phyloP scores from a whole-genome alignment of 352 stramenopile species.

The Phytopythium litorale region DNA sequence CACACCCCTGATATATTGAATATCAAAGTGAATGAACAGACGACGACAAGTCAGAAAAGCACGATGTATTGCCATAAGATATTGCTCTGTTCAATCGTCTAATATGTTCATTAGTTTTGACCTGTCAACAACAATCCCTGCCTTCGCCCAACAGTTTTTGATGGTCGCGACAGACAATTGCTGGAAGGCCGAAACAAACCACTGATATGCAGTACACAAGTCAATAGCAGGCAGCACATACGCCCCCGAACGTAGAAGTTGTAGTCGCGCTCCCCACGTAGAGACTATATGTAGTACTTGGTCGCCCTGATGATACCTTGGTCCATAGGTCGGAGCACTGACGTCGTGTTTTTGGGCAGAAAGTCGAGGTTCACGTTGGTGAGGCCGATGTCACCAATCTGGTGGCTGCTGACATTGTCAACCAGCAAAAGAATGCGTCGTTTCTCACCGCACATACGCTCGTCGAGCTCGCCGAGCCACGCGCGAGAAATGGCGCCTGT shows the following conservation, averaged over 20 bases:
- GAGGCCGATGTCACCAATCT: background rate
- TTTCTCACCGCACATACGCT: background rate
- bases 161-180: background rate
- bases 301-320: background rate
- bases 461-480: background rate
- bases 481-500: background rate
- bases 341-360: background rate
- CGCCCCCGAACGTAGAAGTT: no score
- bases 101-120: background rate
- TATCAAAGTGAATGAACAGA: background rate
- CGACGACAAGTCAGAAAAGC: background rate
- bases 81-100: background rate
- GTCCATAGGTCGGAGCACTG: background rate
- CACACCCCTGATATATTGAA: background rate
- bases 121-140: background rate
- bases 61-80: background rate
- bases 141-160: background rate
- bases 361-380: background rate
- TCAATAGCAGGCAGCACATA: background rate
- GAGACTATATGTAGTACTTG: background rate
- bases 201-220: background rate
- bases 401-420: background rate
- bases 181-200: background rate
- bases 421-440: background rate
- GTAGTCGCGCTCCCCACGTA: no score